Base-by-base conservation (phyloP, 2,329 filamentous ascomycete species). In the Botrytis tulipae region DNA sequence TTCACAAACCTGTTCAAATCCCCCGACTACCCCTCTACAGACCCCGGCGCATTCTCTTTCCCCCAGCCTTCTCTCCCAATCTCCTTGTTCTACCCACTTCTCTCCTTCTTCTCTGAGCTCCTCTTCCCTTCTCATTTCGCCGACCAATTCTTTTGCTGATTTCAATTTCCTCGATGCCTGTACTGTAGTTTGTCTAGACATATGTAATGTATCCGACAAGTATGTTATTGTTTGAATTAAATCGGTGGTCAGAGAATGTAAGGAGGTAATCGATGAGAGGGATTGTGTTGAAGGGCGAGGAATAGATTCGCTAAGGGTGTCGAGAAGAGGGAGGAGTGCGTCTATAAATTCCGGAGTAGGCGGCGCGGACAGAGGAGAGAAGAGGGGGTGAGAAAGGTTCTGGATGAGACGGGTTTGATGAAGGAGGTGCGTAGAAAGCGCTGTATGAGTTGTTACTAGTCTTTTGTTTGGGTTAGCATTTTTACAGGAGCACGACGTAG, bases 1-100 rank as follows among this genome's bases (percentile, higher is more conserved):
- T 73, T 95, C 91, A 83, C 94, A 98, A 1, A 95, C 91, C 80
- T 94, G 91, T 82, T 98, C 95, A 80, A 99, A 98, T 0, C 96
- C 96, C 63, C 92, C 91, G 48, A 98, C 91, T 1, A 99, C 95
- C 75, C 97, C 94, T 7, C 91, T 87, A 82, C 96, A 98, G 22
- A 95, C 92, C 35, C 87, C 87, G 12, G 93, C 94, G 75, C 94
- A 97, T 82, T 97, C 94, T 72, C 95, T 88, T 71, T 90, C 90
- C 76, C 88, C 86, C 51, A 98, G 82, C 72, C 92, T 88, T 77
- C 91, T 90, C 68, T 94, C 89, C 95, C 95, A 98, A 78, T 94
- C 92, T 10, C 93, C 94, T 54, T 88, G 88, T 74, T 91, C 89
- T 65, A 99, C 88, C 90, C 94, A 97, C 72, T 89, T 85, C 76